Base-by-base conservation (phyloP, 257 asterid species). In the Jaltomata sinuosa region DNA sequence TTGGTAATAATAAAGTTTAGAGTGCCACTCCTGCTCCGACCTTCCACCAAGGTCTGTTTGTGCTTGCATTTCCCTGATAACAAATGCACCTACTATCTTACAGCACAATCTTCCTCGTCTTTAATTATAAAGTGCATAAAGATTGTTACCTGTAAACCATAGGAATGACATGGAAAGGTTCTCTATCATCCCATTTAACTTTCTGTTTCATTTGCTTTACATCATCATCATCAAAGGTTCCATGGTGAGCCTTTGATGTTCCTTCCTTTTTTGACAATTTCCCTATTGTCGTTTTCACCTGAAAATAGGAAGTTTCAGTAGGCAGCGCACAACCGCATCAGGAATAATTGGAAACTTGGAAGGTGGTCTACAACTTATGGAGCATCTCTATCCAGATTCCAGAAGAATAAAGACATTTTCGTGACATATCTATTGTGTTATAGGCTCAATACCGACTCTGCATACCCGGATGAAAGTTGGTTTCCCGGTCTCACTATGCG, bases 221-320 rank as follows among this genome's bases (percentile, higher is more conserved):
- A 22, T 91, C 93, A 19, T 90, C 88, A 82, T 91, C 92, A 32
- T 91, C 93, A 29, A 91, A 91, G 18, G 83, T 85, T 71, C 94
- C 93, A 65, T 91, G 92, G 71, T 91, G 94, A 52, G 92, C 92
- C 83, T 90, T 90, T 15, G 91, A 90, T 25, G 93, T 89, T 65
- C 91, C 93, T 86, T 91, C 93, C 74, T 90, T 90, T 88, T 89
- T 89, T 32, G 93, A 90, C 88, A 91, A 86, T 64, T 89, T 91
- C n/a, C 94, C 94, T 61, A 91, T 90, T 4, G 14, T 76, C 2
- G 90, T 91, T 83, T 89, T 91, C 84, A 91, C 94, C 93, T 90
- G 89, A 78, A 84, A 50, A 40, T 71, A 16, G 3, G 38, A 21
- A 64, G 38, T 32, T 52, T 65, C 47, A 8, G 76, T 67, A 32